Evolutionary conservation across 148 eudicot genomes (phyloP).

Genomic region (Camellia sinensis): DNA sequence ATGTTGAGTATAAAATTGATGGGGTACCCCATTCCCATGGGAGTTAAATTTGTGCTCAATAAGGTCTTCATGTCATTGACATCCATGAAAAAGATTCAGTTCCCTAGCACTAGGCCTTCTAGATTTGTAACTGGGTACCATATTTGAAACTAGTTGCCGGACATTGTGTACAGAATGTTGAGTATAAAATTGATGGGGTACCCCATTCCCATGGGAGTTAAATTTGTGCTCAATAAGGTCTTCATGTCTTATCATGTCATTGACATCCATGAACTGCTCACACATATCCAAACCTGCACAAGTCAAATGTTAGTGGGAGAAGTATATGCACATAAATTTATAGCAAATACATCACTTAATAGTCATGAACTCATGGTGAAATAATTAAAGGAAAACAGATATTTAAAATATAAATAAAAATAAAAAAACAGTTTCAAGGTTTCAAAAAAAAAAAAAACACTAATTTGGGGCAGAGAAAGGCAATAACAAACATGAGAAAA

Average conservation of each 20-base stretch:
- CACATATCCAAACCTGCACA: slow-evolving; percentile 75
- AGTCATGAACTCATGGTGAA: neutral
- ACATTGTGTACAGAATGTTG: slow-evolving; percentile 36
- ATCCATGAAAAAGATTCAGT: slow-evolving; percentile 99
- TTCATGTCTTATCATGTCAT: slow-evolving; percentile 92
- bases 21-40: too few relatives aligned
- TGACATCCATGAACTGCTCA: slow-evolving; percentile 98
- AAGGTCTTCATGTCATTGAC: slow-evolving; percentile 65
- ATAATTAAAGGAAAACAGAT: neutral
- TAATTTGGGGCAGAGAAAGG: neutral
- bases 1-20: too few relatives aligned
- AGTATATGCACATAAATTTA: neutral
- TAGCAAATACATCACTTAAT: neutral
- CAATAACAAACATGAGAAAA: neutral
- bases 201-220: slow-evolving; percentile 43
- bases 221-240: slow-evolving; percentile 55
- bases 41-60: too few relatives aligned
- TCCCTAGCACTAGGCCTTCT: slow-evolving; percentile 95
- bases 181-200: slow-evolving; percentile 31
- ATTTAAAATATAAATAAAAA: neutral
- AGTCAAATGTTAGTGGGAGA: neutral
- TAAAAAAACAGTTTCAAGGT: neutral
- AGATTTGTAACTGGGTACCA: slow-evolving; percentile 57
- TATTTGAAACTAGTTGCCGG: slow-evolving; percentile 37
- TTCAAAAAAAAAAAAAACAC: too few relatives aligned